A percentile compares a stretch with the other conserved stretches of the same genome.
Evolutionary conservation across 2,329 filamentous ascomycete species (phyloP).

Genomic region (Nemania diffusa): DNA sequence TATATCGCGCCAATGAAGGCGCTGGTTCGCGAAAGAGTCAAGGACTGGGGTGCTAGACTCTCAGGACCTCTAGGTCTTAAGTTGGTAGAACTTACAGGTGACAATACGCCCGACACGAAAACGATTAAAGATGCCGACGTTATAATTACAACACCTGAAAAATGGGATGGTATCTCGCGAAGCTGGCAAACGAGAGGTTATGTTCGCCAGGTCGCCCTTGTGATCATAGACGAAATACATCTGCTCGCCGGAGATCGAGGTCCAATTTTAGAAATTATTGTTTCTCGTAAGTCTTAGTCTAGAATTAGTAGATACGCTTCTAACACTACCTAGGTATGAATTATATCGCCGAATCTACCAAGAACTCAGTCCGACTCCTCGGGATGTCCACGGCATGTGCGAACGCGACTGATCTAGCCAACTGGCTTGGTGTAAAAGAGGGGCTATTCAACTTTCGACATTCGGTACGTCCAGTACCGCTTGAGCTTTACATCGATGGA

Average conservation of each 20-base stretch:
- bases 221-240: slow-evolving; percentile 99
- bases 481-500: slow-evolving; percentile 97
- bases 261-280: slow-evolving; percentile 98
- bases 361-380: slow-evolving; percentile 86
- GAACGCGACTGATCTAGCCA: slow-evolving; percentile 91
- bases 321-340: slow-evolving; percentile 77
- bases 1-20: slow-evolving; percentile 99
- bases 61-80: slow-evolving; percentile 86
- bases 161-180: slow-evolving; percentile 99
- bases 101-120: slow-evolving; percentile 96
- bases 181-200: slow-evolving; percentile 99
- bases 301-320: not conserved
- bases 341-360: slow-evolving; percentile 94
- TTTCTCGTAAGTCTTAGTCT: slow-evolving; percentile 62
- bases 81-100: slow-evolving; percentile 93
- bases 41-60: slow-evolving; percentile 89
- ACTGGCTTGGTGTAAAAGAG: slow-evolving; percentile 97
- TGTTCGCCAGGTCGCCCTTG: slow-evolving; percentile 91
- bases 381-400: slow-evolving; percentile 99
- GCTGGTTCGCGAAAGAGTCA: slow-evolving; percentile 92
- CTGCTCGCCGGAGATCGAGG: slow-evolving; percentile 95
- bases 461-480: slow-evolving; percentile 92
- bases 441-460: slow-evolving; percentile 97
- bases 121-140: slow-evolving; percentile 97
- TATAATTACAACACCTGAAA: slow-evolving; percentile 99